Base-by-base conservation (phyloP, 306 rosid species). In the Gastrolobium villosum region DNA sequence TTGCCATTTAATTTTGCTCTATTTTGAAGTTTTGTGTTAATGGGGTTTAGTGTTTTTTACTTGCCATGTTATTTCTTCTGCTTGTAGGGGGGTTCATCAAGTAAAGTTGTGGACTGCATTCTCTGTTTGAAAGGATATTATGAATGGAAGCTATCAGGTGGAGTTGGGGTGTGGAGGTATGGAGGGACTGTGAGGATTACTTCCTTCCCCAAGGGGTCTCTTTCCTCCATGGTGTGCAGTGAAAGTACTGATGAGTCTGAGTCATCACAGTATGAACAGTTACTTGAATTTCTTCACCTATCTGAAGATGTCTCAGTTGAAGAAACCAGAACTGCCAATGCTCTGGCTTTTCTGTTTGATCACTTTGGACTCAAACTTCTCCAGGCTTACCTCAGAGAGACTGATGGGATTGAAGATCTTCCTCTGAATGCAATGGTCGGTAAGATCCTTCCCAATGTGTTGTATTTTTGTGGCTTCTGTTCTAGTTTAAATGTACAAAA, bases 361-460 rank as follows among this genome's bases (percentile, higher is more conserved):
- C 92, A 79, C 26, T 92, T 90, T 77, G 95, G 97, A 73, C 95
- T 95, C 77, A 88, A 87, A 67, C 93, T 92, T 73, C 89, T 95
- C 45, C 95, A 84, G 79, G 95, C 97, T 69, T 95, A 87, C 83
- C 88, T 95, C 68, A 88, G 81, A 71, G 98, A 95, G 88, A 56
- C 78, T 28, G 84, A 87, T 60, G 92, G 69, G 49, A 54, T 83
- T 56, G 92, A 87, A 59, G 97, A 92, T 69, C 80, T 87, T 35
- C 97, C 98, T 37, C 70, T 95, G 85, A 95, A 91, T 95, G 83
- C 92, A 92, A 92, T 82, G 99, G 99, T 95, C 80, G 99, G 98
- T 95, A 95, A 92, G 99, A 88, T 64, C 55, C 83, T 86, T 80
- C 28, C 79, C 78, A 8, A 3, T 59, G 72, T 70, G 50, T 28